phyloP scores from a whole-genome alignment of 257 asterid genomes.

The Oldenlandia corymbosa region DNA sequence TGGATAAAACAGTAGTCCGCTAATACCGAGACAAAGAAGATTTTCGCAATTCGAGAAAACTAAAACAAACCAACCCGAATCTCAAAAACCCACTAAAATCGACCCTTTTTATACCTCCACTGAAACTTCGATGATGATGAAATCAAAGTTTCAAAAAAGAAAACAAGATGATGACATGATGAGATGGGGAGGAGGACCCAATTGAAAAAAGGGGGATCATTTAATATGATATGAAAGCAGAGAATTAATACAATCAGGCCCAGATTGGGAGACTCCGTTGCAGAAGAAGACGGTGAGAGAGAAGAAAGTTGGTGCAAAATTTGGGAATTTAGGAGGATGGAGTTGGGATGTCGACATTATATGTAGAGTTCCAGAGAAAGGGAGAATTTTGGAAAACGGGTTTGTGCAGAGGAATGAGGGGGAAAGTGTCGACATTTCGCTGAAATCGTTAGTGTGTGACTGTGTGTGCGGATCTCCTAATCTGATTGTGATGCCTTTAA shows the following conservation, averaged over 20 bases:
- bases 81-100: too few relatives aligned
- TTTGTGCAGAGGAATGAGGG: constrained; percentile 14
- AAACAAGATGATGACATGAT: too few relatives aligned
- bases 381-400: not conserved
- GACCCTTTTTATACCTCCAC: not conserved
- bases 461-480: too few relatives aligned
- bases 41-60: not conserved
- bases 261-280: too few relatives aligned
- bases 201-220: too few relatives aligned
- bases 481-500: too few relatives aligned
- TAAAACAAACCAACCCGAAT: constrained; percentile 17
- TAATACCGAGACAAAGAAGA: not conserved
- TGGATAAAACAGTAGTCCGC: constrained; percentile 11
- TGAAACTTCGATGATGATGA: not conserved
- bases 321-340: not conserved
- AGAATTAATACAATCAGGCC: too few relatives aligned
- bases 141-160: not conserved
- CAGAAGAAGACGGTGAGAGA: too few relatives aligned
- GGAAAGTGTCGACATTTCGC: constrained; percentile 48
- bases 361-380: not conserved
- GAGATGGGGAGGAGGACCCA: too few relatives aligned
- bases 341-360: constrained; percentile 44
- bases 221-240: too few relatives aligned
- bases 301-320: not conserved
- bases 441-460: not conserved